Evolutionary conservation across 148 eudicot genomes (phyloP).

Genomic region (Vaccinium vitisidaea): DNA sequence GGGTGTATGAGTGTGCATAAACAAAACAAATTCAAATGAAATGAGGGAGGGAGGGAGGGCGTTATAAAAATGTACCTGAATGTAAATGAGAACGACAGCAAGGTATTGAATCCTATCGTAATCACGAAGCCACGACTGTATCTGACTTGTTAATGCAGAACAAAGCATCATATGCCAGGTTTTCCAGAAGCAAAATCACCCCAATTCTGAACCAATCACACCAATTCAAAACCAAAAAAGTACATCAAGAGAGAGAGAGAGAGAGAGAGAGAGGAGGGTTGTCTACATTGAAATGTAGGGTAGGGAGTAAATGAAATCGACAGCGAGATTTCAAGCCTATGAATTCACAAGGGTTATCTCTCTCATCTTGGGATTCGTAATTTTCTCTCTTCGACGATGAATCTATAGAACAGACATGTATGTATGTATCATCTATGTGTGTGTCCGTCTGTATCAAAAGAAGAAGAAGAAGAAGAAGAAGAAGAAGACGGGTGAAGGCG

Average conservation of each 20-base stretch:
- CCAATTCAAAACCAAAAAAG: neutral
- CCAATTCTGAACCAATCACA: constrained; percentile 1
- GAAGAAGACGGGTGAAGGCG: neutral
- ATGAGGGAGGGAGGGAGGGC: neutral
- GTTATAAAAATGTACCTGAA: constrained; percentile 37
- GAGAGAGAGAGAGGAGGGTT: neutral
- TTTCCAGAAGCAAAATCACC: constrained; percentile 5
- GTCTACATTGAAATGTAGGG: constrained; percentile 11
- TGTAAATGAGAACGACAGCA: constrained; percentile 63
- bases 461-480: no score
- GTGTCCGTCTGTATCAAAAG: no score
- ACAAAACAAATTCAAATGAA: neutral
- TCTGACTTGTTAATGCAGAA: constrained; percentile 42
- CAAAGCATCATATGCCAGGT: constrained; percentile 64
- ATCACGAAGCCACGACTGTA: constrained; percentile 82
- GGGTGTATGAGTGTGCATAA: neutral
- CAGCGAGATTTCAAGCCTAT: neutral
- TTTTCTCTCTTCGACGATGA: neutral
- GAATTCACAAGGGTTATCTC: neutral
- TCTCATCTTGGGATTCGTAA: neutral
- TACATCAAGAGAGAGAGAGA: neutral
- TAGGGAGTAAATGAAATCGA: neutral
- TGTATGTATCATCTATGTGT: neutral
- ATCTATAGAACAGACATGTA: neutral
- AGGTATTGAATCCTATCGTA: constrained; percentile 70